A percentile compares a stretch with the other conserved stretches of the same genome.
Evolutionary conservation across 306 rosid species (phyloP).

Genomic region (Arachis stenosperma): DNA sequence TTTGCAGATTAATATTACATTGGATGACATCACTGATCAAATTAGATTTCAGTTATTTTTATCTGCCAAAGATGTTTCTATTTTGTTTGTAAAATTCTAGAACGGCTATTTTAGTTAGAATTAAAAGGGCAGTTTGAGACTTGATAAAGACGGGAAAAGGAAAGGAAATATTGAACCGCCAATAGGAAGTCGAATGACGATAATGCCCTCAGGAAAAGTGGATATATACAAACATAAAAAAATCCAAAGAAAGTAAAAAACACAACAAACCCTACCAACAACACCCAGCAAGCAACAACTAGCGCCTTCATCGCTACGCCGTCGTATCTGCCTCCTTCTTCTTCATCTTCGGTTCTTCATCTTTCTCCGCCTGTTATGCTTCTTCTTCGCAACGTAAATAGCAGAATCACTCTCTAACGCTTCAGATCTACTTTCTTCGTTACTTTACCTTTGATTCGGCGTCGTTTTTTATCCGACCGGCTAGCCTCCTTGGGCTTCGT

Average conservation of each 20-base stretch:
- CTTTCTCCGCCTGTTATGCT: neutral
- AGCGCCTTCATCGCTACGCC: conserved; percentile 32
- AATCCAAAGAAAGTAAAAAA: neutral
- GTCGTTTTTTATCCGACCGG: neutral
- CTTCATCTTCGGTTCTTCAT: no score
- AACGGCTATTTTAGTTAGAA: neutral
- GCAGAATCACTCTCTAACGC: neutral
- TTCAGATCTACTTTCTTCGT: conserved; percentile 12
- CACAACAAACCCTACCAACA: conserved; percentile 38
- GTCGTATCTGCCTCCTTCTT: conserved; percentile 19
- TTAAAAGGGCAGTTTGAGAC: conserved; percentile 13
- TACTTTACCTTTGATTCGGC: neutral
- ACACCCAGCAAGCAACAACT: neutral
- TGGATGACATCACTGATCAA: neutral
- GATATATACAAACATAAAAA: conserved; percentile 33
- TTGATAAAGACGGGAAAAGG: neutral
- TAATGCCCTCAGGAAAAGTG: conserved; percentile 18
- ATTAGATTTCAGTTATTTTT: no score
- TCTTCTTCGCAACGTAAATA: neutral
- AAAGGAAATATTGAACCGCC: conserved; percentile 36
- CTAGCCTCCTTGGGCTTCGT: neutral
- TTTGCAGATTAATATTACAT: neutral
- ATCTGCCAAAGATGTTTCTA: no score
- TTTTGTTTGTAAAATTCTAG: no score
- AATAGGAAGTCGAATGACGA: neutral